These are phyloP conservation scores for Bretschneidera sinensis DNA, from an alignment of 345 rosid genomes.

Conservation along the genomic window DNA sequence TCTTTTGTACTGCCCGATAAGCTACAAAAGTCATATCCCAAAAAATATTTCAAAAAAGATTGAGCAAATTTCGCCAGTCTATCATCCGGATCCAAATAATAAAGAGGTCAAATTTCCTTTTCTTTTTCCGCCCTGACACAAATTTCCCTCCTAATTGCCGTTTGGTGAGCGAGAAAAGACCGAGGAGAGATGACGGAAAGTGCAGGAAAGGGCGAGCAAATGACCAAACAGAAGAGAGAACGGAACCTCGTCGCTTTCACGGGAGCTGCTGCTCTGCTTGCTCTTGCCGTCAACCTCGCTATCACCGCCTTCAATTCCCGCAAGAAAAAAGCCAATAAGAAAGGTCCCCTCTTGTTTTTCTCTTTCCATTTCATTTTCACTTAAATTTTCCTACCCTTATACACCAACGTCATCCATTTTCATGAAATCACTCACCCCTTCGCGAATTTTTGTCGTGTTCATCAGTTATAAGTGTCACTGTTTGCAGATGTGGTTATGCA, in stretches of 20 bases:
- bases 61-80: no score
- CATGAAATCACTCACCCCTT: no score
- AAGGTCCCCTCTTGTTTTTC: slow-evolving; percentile 29
- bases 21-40: no score
- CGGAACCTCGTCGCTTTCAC: slow-evolving; percentile 49
- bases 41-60: no score
- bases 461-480: not conserved
- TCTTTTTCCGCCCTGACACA: not conserved
- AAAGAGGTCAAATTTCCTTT: not conserved
- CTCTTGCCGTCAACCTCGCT: slow-evolving; percentile 60
- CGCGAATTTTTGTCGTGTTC: no score
- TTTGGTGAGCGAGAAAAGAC: slow-evolving; percentile 19
- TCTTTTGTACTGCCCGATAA: no score
- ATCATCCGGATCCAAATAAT: not conserved
- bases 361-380: not conserved
- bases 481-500: not conserved
- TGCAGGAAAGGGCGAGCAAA: slow-evolving; percentile 32
- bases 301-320: slow-evolving; percentile 57
- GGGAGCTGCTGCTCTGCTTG: slow-evolving; percentile 70
- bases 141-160: slow-evolving; percentile 35
- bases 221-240: slow-evolving; percentile 34
- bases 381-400: not conserved
- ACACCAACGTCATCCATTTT: not conserved
- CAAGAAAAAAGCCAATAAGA: slow-evolving; percentile 47
- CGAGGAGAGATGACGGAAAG: slow-evolving; percentile 33